Percentiles rank a stretch among this genome's conserved stretches.
These are phyloP conservation scores for Hsuehochloa calcarea DNA, from an alignment of 176 grass and related monocot species.

Conservation along the genomic window DNA sequence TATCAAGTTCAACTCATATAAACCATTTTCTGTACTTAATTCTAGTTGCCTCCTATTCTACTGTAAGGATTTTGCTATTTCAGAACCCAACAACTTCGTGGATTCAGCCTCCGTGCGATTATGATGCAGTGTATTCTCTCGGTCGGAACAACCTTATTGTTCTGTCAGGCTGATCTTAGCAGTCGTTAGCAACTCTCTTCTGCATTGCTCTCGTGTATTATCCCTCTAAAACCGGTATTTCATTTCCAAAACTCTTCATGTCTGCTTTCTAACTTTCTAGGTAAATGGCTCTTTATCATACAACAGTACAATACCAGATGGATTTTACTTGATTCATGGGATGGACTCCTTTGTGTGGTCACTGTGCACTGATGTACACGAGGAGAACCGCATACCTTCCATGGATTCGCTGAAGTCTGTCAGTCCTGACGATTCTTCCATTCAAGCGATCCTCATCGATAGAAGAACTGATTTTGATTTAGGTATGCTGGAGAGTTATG, in stretches of 20 bases:
- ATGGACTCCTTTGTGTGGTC: constrained; percentile 97
- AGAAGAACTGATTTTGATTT: constrained; percentile 66
- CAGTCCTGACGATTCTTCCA: constrained; percentile 55
- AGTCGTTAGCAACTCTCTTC: not conserved
- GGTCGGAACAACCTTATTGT: not conserved
- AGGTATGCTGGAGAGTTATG: constrained; percentile 54
- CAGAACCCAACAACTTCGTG: not conserved
- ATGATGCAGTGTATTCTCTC: not conserved
- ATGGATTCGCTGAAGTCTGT: constrained; percentile 66
- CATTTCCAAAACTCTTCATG: not conserved
- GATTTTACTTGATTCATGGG: constrained; percentile 91
- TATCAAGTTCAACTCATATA: not conserved
- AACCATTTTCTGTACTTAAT: not conserved
- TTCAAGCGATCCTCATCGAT: constrained; percentile 76
- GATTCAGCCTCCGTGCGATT: not conserved
- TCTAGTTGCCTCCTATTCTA: not conserved
- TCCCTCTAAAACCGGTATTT: not conserved
- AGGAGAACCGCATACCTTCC: constrained; percentile 74
- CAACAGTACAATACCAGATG: constrained; percentile 72
- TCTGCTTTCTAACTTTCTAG: constrained; percentile 21
- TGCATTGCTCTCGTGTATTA: not conserved
- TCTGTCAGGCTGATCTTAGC: not conserved
- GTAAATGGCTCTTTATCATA: constrained; percentile 86
- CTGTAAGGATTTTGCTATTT: not conserved
- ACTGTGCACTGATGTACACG: constrained; percentile 73